These are phyloP conservation scores for Penicillium turbatum DNA, from an alignment of 495 filamentous ascomycete genomes.

Conservation along the genomic window DNA sequence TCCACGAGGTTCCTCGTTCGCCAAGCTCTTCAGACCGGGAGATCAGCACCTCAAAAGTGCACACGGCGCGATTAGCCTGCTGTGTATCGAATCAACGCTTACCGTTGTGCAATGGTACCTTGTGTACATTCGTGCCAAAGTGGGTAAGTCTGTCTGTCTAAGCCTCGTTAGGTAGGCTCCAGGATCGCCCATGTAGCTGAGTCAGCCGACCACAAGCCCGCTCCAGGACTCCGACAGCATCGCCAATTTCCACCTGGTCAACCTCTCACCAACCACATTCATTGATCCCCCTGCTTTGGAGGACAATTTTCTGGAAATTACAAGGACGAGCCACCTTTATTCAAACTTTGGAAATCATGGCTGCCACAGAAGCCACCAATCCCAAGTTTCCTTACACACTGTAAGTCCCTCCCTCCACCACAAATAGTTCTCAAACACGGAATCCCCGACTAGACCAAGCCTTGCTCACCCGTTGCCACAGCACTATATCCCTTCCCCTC, in stretches of 20 bases:
- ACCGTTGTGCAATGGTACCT: background rate
- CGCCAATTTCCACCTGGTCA: background rate
- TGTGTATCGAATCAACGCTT: background rate
- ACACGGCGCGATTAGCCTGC: background rate
- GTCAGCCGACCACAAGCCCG: background rate
- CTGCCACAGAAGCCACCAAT: slow-evolving; percentile 33
- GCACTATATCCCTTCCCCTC: slow-evolving; percentile 76
- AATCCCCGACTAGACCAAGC: background rate
- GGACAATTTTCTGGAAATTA: background rate
- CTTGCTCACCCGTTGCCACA: slow-evolving; percentile 27
- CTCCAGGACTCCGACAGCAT: background rate
- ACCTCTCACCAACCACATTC: background rate
- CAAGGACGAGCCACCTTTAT: background rate
- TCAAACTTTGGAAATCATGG: slow-evolving; percentile 10
- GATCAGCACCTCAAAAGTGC: slow-evolving; percentile 10
- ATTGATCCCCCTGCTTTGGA: background rate
- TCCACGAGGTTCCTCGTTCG: slow-evolving; percentile 13
- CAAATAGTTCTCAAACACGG: background rate
- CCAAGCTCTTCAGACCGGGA: slow-evolving; percentile 17
- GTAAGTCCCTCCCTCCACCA: slow-evolving; percentile 40
- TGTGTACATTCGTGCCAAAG: background rate
- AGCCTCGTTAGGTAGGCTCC: background rate
- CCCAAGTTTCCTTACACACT: slow-evolving; percentile 66
- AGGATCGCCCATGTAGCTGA: background rate
- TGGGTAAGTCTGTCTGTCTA: too few species aligned